A percentile compares a stretch with the other conserved stretches of the same genome.
Conservation (phyloP, 768 basidiomycete species). For the Punctularia strigosozonata region DNA sequence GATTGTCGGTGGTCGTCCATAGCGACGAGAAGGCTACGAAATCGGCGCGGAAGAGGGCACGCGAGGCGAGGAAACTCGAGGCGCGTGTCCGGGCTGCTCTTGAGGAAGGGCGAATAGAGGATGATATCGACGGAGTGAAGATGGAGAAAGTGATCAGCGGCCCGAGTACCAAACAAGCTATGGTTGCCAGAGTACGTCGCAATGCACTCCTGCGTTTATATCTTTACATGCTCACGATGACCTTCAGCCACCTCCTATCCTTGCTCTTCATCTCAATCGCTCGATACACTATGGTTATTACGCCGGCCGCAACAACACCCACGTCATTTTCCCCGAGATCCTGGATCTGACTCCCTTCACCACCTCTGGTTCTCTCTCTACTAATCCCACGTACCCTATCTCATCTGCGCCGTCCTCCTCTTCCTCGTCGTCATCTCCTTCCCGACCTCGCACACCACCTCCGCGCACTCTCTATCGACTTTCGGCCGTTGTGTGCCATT, state of each 20-base stretch:
- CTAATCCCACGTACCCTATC: constrained; percentile 56
- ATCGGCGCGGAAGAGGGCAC: constrained; percentile 67
- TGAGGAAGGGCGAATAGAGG: constrained; percentile 68
- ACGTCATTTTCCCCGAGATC: constrained; percentile 73
- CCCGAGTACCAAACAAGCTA: constrained; percentile 81
- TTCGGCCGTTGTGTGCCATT: constrained; percentile 82
- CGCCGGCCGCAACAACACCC: constrained; percentile 76
- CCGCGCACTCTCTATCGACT: constrained; percentile 79
- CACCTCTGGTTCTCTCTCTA: constrained; percentile 69
- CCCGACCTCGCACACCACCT: constrained; percentile 35
- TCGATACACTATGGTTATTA: constrained; percentile 71
- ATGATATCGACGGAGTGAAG: constrained; percentile 70
- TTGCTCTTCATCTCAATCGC: constrained; percentile 85
- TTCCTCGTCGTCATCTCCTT: no score
- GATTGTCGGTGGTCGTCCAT: constrained; percentile 25
- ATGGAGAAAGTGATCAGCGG: constrained; percentile 67
- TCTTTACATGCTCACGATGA: background rate
- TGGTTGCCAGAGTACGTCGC: constrained; percentile 70
- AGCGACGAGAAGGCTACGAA: constrained; percentile 34
- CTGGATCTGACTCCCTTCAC: constrained; percentile 86
- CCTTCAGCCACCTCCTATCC: constrained; percentile 67
- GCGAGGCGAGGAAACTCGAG: constrained; percentile 60
- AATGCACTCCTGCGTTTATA: constrained; percentile 1
- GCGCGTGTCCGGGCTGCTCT: constrained; percentile 48
- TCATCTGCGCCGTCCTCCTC: constrained; percentile 46